Base-by-base conservation (phyloP, 1,284 basidiomycete species). In the Entoloma clypeatum region DNA sequence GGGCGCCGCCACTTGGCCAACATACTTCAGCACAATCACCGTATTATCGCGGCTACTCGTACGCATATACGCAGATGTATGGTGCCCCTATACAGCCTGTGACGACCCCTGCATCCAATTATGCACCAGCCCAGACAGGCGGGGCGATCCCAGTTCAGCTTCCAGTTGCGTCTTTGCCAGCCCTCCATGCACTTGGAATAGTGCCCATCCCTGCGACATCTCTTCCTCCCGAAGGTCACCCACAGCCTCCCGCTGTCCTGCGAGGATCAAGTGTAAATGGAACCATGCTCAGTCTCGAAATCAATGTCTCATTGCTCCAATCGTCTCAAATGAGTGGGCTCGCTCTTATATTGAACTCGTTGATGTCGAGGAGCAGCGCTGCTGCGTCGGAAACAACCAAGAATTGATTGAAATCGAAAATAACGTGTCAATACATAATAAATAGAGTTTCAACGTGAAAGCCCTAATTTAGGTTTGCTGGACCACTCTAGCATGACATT, bases 91-190 rank as follows among this genome's bases (percentile, higher is more conserved):
- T 55, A 10, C 57, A 61, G 41, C 41, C 54, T 23, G 45, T 41
- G 21, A 59, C 60, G 41, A 63, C 68, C 6, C 52, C 67, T 5
- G 62, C 67, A 4, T 58, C 65, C 33, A 46, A 50, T 41, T 52
- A 63, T 40, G 39, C 59, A 5, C 57, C 61, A 10, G 66, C 71
- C 45, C 59, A 67, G 21, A 54, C 71, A 18, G 59, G 51, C 7
- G 63, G 66, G 11, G 74, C 82, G 3, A 82, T 88, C 49, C 85
- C 86, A 16, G 79, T 88, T 0, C 80, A 85, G 46, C 64, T 88
- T 23, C 86, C 86, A 11, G 74, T 81, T 2, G 71, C 79, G 11
- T 82, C 80, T 1, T 63, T 89, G 10, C 75, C 81, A 10, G 76
- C 81, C 9, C 65, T 89, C 7, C 74, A 81, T 39, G 71, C 77